A percentile compares a stretch with the other conserved stretches of the same genome.
Evolutionary conservation across 1,284 basidiomycete species (phyloP).

Genomic region (Vanrija pseudolonga): DNA sequence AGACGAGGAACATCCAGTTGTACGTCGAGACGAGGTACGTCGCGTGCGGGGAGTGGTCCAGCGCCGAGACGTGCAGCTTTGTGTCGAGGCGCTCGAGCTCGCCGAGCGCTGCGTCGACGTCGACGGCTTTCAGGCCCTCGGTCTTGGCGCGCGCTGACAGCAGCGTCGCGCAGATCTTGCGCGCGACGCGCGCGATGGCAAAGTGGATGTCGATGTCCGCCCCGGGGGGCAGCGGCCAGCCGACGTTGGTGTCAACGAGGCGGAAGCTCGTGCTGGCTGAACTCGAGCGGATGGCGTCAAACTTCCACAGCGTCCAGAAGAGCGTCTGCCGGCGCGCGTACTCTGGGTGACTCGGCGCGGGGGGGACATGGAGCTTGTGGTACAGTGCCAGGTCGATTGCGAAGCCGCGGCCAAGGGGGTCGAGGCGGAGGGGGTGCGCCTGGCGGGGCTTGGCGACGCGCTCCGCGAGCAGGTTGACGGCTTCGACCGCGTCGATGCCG

Average conservation of each 20-base stretch:
- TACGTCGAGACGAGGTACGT: background rate
- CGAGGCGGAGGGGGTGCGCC: background rate
- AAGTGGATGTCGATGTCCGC: background rate
- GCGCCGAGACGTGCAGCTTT: too few species aligned
- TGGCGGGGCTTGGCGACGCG: background rate
- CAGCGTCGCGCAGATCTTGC: background rate
- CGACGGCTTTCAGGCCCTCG: background rate
- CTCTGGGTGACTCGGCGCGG: too few species aligned
- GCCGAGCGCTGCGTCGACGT: background rate
- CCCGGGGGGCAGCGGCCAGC: background rate
- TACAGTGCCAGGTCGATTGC: background rate
- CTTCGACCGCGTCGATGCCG: background rate
- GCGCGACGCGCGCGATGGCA: background rate
- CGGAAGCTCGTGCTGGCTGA: background rate
- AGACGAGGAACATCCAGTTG: slow-evolving; percentile 2
- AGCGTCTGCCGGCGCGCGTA: background rate
- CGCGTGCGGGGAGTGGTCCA: too few species aligned
- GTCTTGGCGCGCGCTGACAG: background rate
- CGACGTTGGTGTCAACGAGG: background rate
- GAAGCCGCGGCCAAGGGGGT: background rate
- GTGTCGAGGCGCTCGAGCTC: background rate
- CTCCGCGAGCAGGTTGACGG: background rate
- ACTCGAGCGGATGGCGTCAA: background rate
- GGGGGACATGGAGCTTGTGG: background rate
- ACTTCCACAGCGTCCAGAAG: slow-evolving; percentile 2